Conservation (phyloP, 139 green algal species). For the Tetradesmus obliquus region DNA sequence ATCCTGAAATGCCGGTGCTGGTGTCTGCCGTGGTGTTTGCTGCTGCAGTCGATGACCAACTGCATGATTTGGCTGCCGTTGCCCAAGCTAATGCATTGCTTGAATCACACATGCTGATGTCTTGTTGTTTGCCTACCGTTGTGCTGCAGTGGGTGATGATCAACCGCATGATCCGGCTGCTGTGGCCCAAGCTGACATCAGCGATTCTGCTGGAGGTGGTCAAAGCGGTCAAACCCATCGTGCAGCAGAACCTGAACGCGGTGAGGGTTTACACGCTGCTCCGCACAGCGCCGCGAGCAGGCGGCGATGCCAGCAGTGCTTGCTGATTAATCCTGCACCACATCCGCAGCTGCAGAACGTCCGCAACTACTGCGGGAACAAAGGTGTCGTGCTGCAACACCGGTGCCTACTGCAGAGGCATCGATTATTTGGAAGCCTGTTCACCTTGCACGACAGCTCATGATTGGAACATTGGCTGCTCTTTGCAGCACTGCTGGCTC, state of each 20-base stretch:
- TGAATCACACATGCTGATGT: neutral
- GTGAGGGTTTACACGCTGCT: neutral
- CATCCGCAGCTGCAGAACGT: neutral
- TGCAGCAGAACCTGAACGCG: constrained; percentile 46
- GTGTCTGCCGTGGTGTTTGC: too few species aligned
- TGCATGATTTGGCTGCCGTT: too few species aligned
- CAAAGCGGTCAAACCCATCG: constrained; percentile 44
- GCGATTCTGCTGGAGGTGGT: constrained; percentile 60
- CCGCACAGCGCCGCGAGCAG: neutral
- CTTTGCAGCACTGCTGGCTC: too few species aligned
- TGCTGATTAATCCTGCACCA: neutral
- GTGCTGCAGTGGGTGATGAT: constrained; percentile 65
- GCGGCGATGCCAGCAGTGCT: neutral
- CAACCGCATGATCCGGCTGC: constrained; percentile 60
- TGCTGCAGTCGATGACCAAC: too few species aligned
- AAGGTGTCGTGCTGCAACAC: too few species aligned
- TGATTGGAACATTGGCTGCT: too few species aligned
- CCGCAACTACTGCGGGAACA: too few species aligned
- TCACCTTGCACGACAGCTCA: too few species aligned
- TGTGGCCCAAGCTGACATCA: constrained; percentile 74
- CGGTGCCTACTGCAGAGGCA: too few species aligned
- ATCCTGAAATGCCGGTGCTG: too few species aligned
- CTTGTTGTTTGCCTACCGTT: neutral
- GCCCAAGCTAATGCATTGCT: too few species aligned
- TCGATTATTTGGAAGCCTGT: too few species aligned